Evolutionary conservation across 75 land plant species (phyloP).

Genomic region (Cryptomeria japonica): DNA sequence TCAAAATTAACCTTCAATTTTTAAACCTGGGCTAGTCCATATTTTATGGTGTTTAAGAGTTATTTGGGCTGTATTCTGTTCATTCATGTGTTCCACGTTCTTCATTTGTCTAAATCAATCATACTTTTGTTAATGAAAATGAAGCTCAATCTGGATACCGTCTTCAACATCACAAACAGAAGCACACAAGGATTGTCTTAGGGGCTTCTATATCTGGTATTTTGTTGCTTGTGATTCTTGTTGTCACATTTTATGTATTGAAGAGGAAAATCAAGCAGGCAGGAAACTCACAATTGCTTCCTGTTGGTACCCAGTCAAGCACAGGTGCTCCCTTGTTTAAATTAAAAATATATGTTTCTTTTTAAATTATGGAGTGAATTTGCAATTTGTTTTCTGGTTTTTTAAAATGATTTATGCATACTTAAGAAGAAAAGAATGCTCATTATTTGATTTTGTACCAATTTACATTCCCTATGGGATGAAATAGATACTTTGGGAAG

Average conservation of each 20-base stretch:
- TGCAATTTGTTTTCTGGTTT: background rate
- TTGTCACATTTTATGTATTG: background rate
- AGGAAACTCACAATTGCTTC: background rate
- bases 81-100: background rate
- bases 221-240: background rate
- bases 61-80: background rate
- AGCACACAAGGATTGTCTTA: background rate
- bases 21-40: background rate
- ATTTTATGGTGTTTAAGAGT: background rate
- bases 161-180: background rate
- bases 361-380: background rate
- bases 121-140: background rate
- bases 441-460: too few relatives aligned
- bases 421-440: background rate
- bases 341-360: background rate
- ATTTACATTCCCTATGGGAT: background rate
- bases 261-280: background rate
- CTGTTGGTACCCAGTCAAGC: background rate
- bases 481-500: background rate
- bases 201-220: background rate
- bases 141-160: conserved; percentile 6
- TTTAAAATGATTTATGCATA: background rate
- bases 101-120: background rate
- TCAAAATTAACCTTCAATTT: background rate
- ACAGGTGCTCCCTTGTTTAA: background rate